A percentile compares a stretch with the other conserved stretches of the same genome.
Conservation (phyloP, 2,329 filamentous ascomycete genomes). For the Teratosphaeria pseudoeucalypti region DNA sequence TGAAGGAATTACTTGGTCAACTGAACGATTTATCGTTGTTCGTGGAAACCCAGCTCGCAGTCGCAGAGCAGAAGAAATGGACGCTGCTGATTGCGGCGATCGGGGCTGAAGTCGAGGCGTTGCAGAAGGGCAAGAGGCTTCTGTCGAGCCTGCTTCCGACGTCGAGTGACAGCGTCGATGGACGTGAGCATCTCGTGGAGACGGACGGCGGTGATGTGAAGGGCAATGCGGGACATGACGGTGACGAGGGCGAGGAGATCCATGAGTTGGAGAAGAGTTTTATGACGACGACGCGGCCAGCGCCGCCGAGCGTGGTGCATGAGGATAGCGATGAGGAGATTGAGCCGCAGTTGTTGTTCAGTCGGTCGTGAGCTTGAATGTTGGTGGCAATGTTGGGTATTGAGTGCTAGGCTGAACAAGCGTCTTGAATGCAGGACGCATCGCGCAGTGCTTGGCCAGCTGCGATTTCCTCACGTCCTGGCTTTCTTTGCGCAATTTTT, state of each 20-base stretch:
- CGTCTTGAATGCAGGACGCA: too few species aligned
- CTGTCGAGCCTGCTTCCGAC: slow-evolving; percentile 33
- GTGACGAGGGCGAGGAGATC: slow-evolving; percentile 16
- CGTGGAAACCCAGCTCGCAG: slow-evolving; percentile 44
- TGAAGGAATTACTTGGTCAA: slow-evolving; percentile 35
- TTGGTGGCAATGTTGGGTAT: neutral
- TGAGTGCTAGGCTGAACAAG: neutral
- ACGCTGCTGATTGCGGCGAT: slow-evolving; percentile 66
- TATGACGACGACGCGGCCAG: slow-evolving; percentile 18
- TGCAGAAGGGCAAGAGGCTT: slow-evolving; percentile 49
- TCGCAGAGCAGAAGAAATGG: slow-evolving; percentile 56
- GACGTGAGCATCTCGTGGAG: neutral
- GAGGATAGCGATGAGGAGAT: slow-evolving; percentile 35
- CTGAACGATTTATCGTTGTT: slow-evolving; percentile 48
- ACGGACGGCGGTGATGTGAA: slow-evolving; percentile 1
- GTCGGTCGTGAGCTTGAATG: slow-evolving; percentile 20
- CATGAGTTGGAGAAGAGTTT: slow-evolving; percentile 24
- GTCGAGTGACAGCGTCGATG: neutral
- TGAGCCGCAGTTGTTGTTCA: slow-evolving; percentile 39
- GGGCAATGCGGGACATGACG: neutral
- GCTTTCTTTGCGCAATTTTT: too few species aligned
- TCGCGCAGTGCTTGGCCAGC: too few species aligned
- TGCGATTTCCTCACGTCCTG: too few species aligned
- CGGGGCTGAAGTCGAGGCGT: slow-evolving; percentile 61
- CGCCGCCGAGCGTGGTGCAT: slow-evolving; percentile 9